A percentile compares a stretch with the other conserved stretches of the same genome.
These are phyloP conservation scores for Geotrichum reessii DNA, from an alignment of 1,139 yeast genomes.

Conservation along the genomic window DNA sequence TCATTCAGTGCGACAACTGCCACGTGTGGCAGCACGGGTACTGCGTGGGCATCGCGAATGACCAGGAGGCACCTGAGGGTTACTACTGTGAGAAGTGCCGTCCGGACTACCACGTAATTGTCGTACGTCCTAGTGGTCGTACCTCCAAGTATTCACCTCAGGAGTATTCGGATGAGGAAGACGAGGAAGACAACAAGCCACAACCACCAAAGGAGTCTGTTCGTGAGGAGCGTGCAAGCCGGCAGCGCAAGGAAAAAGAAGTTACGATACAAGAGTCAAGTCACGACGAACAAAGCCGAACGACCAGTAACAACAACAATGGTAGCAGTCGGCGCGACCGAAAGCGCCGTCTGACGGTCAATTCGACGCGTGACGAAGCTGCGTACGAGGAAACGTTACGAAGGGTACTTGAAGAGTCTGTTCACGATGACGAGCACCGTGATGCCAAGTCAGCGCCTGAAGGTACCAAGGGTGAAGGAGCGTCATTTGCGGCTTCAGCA, in stretches of 20 bases:
- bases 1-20: constrained; percentile 87
- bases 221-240: constrained; percentile 17
- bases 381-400: constrained; percentile 63
- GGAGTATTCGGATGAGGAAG: constrained; percentile 24
- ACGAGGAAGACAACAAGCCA: constrained; percentile 25
- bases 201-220: constrained; percentile 25
- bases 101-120: constrained; percentile 68
- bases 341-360: constrained; percentile 12
- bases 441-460: constrained; percentile 2
- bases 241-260: constrained; percentile 15
- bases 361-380: constrained; percentile 38
- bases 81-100: constrained; percentile 91
- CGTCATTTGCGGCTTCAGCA: neutral
- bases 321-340: constrained; percentile 7
- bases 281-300: neutral
- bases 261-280: neutral
- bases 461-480: neutral
- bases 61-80: constrained; percentile 77
- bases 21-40: constrained; percentile 97
- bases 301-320: neutral
- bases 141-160: constrained; percentile 43
- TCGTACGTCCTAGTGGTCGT: constrained; percentile 45
- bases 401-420: constrained; percentile 66
- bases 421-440: constrained; percentile 39
- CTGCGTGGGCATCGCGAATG: constrained; percentile 77